These are phyloP conservation scores for Paecilomyces sp. DNA, from an alignment of 2,329 filamentous ascomycete genomes.

Conservation along the genomic window DNA sequence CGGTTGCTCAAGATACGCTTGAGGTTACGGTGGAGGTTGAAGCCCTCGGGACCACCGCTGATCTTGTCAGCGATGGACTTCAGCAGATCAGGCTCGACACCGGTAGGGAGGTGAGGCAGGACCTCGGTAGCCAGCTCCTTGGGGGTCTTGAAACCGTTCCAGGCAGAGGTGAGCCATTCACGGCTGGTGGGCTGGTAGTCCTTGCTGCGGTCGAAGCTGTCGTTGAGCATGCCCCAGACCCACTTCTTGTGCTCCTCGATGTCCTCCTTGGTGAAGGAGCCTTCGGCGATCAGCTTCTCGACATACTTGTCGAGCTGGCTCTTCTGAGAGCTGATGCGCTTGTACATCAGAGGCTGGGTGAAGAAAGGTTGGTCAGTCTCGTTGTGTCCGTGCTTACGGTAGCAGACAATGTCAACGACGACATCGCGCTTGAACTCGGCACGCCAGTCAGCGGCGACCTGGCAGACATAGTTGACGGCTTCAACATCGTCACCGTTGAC, in stretches of 20 bases:
- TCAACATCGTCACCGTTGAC: slow-evolving; percentile 98
- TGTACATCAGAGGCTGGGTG: slow-evolving; percentile 99
- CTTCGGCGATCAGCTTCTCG: slow-evolving; percentile 81
- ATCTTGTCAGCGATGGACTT: slow-evolving; percentile 78
- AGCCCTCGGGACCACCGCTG: slow-evolving; percentile 71
- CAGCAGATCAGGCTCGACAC: slow-evolving; percentile 64
- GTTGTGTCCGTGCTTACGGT: slow-evolving; percentile 98
- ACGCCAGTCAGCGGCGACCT: slow-evolving; percentile 94
- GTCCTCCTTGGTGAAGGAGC: slow-evolving; percentile 94
- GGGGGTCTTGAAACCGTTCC: slow-evolving; percentile 99
- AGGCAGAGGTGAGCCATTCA: slow-evolving; percentile 97
- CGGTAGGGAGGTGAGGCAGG: slow-evolving; percentile 83
- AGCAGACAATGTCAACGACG: slow-evolving; percentile 96
- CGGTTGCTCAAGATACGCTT: slow-evolving; percentile 90
- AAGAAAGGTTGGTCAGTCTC: slow-evolving; percentile 99
- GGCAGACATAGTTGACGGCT: slow-evolving; percentile 96
- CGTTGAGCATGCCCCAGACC: slow-evolving; percentile 98
- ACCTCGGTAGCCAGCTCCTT: slow-evolving; percentile 95
- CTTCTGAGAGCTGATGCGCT: slow-evolving; percentile 80
- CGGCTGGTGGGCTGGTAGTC: slow-evolving; percentile 95
- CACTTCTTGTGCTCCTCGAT: slow-evolving; percentile 99
- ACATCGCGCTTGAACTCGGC: slow-evolving; percentile 98
- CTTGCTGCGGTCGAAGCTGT: slow-evolving; percentile 95
- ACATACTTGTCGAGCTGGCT: slow-evolving; percentile 86
- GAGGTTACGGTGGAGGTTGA: slow-evolving; percentile 86